A percentile compares a stretch with the other conserved stretches of the same genome.
Evolutionary conservation across 768 basidiomycete species (phyloP).

Genomic region (Auriscalpium orientale): DNA sequence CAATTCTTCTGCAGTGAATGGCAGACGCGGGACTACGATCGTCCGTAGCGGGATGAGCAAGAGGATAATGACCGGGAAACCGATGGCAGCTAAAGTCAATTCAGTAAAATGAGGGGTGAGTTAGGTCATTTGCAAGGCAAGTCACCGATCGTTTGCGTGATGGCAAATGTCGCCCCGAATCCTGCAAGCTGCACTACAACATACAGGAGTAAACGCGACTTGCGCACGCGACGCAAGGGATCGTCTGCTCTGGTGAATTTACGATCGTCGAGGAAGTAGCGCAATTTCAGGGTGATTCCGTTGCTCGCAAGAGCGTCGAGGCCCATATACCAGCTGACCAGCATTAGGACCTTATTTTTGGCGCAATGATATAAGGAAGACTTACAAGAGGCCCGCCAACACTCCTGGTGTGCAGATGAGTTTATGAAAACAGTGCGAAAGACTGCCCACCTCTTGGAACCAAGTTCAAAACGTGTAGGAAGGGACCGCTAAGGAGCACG

Average conservation of each 20-base stretch:
- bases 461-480: constrained; percentile 69
- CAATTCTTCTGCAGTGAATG: constrained; percentile 74
- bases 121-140: neutral
- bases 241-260: constrained; percentile 52
- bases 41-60: constrained; percentile 72
- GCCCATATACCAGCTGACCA: constrained; percentile 83
- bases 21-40: constrained; percentile 60
- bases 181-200: constrained; percentile 68
- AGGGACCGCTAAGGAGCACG: constrained; percentile 73
- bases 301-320: constrained; percentile 72
- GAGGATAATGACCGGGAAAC: constrained; percentile 85
- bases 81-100: constrained; percentile 61
- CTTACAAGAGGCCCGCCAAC: constrained; percentile 81
- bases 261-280: constrained; percentile 73
- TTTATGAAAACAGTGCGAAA: constrained; percentile 24
- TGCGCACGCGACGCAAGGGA: constrained; percentile 71
- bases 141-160: constrained; percentile 83
- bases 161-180: constrained; percentile 84
- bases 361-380: constrained; percentile 4
- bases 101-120: neutral
- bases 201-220: constrained; percentile 65
- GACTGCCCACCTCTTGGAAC: constrained; percentile 50
- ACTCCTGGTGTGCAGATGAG: constrained; percentile 35
- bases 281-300: constrained; percentile 74
- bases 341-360: neutral